These are phyloP conservation scores for Kodamaea laetipori DNA, from an alignment of 805 yeast genomes.

Conservation along the genomic window DNA sequence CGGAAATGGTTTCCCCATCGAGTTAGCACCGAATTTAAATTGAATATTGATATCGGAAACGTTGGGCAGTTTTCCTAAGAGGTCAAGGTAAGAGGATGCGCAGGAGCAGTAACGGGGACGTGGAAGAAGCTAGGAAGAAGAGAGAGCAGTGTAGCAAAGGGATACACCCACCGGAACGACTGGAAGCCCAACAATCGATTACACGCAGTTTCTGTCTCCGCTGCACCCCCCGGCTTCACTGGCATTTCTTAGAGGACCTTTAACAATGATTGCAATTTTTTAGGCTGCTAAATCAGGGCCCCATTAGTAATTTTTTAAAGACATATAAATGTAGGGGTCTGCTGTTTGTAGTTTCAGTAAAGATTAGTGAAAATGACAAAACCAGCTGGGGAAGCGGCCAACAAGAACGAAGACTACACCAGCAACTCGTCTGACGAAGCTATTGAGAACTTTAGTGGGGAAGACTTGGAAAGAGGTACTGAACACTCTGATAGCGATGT, in stretches of 20 bases:
- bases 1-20: too few species aligned
- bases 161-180: too few species aligned
- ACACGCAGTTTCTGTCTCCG: too few species aligned
- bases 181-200: too few species aligned
- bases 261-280: not conserved
- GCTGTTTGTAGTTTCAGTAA: not conserved
- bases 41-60: too few species aligned
- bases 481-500: conserved; percentile 4
- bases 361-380: not conserved
- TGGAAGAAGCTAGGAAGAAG: too few species aligned
- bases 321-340: conserved; percentile 4
- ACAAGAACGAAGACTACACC: conserved; percentile 13
- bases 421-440: conserved; percentile 6
- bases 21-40: too few species aligned
- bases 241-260: not conserved
- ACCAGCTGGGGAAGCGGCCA: not conserved
- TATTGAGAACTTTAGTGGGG: conserved; percentile 13
- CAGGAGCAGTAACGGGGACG: too few species aligned
- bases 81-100: too few species aligned
- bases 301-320: not conserved
- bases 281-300: not conserved
- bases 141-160: too few species aligned
- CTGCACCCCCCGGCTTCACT: too few species aligned
- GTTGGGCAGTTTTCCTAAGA: too few species aligned
- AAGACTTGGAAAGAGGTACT: conserved; percentile 9